Evolutionary conservation across 768 basidiomycete genomes (phyloP).

Genomic region (Collybia sordida): DNA sequence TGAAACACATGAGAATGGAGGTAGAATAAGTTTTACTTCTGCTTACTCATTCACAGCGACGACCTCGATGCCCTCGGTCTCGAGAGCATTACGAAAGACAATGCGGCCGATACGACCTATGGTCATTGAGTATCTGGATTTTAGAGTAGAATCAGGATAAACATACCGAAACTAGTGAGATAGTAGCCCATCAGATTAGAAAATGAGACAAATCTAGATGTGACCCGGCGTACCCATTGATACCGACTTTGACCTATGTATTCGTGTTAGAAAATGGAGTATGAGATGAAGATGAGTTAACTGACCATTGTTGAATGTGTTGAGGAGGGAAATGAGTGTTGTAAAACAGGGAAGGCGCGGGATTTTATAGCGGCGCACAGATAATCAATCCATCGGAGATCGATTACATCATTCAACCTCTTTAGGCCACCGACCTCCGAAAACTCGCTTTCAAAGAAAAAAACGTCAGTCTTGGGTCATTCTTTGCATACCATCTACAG

Average conservation of each 20-base stretch:
- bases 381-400: constrained; percentile 26
- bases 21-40: background rate
- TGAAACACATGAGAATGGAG: background rate
- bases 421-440: no score
- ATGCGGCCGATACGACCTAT: constrained; percentile 99
- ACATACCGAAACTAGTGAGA: constrained; percentile 70
- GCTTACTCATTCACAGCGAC: constrained; percentile 93
- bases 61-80: constrained; percentile 73
- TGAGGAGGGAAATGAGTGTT: constrained; percentile 11
- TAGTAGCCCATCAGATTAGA: constrained; percentile 12
- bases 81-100: constrained; percentile 92
- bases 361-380: constrained; percentile 17
- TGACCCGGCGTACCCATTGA: constrained; percentile 77
- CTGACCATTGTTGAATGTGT: constrained; percentile 20
- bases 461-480: no score
- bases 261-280: background rate
- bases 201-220: constrained; percentile 6
- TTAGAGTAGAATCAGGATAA: background rate
- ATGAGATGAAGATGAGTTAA: background rate
- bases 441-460: no score
- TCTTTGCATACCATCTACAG: no score
- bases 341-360: constrained; percentile 10
- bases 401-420: constrained; percentile 9
- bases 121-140: constrained; percentile 7
- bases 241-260: constrained; percentile 80